Conservation (phyloP, 2,329 filamentous ascomycete genomes). For the Leptodontidium sp. region DNA sequence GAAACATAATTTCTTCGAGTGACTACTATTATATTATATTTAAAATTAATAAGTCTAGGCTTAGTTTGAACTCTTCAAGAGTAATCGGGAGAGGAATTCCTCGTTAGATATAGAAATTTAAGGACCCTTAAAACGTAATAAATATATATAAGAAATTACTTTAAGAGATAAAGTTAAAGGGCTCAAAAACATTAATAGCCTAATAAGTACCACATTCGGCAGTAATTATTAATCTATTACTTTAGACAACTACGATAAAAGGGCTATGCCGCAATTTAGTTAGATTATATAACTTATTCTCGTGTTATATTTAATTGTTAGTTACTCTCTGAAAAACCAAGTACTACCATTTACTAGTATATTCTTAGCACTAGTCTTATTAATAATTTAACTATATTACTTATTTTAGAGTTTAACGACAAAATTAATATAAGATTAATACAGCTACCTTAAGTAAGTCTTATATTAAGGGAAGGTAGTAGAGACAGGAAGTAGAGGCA, state of each 20-base stretch:
- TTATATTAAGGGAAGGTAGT: not conserved
- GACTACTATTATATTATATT: too few species aligned
- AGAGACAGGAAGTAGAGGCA: not conserved
- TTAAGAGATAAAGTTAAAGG: not conserved
- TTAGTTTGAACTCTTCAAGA: too few species aligned
- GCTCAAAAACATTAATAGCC: not conserved
- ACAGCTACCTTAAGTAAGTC: not conserved
- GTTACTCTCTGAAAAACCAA: not conserved
- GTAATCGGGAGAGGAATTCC: too few species aligned
- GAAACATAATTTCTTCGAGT: too few species aligned
- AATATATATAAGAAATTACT: not conserved
- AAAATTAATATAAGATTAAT: not conserved
- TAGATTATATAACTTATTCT: not conserved
- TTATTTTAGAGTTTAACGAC: not conserved
- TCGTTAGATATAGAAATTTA: not conserved
- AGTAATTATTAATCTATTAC: constrained; percentile 3
- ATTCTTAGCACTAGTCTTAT: not conserved
- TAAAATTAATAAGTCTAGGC: too few species aligned
- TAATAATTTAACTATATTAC: not conserved
- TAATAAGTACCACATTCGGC: not conserved
- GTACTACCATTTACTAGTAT: not conserved
- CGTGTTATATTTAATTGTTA: not conserved
- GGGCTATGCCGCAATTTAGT: not conserved
- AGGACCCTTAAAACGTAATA: not conserved
- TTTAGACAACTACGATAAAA: not conserved